These are phyloP conservation scores for Lactarius sp. DNA, from an alignment of 768 basidiomycete species.

Conservation along the genomic window DNA sequence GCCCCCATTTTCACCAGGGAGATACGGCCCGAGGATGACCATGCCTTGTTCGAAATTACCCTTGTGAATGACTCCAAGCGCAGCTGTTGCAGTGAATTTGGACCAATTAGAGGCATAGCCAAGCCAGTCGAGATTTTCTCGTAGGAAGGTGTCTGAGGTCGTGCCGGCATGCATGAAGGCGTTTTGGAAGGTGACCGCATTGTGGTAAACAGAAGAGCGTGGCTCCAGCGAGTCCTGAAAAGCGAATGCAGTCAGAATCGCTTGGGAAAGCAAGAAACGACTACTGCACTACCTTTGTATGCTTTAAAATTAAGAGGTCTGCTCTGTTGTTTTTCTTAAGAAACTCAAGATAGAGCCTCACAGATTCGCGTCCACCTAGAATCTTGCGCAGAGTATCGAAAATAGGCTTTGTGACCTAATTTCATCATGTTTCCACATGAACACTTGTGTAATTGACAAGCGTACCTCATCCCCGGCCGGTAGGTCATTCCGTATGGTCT, in stretches of 20 bases:
- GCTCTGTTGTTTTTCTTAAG: constrained; percentile 90
- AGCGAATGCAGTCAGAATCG: constrained; percentile 29
- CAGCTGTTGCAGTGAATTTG: constrained; percentile 96
- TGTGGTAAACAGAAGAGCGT: constrained; percentile 95
- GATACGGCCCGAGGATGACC: constrained; percentile 89
- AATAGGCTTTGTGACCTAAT: constrained; percentile 52
- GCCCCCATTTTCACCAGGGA: constrained; percentile 66
- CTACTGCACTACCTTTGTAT: constrained; percentile 63
- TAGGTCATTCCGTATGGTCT: constrained; percentile 61
- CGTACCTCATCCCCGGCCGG: constrained; percentile 64
- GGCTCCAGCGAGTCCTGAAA: constrained; percentile 82
- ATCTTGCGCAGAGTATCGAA: constrained; percentile 79
- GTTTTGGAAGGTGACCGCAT: constrained; percentile 92
- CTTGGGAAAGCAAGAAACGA: constrained; percentile 74
- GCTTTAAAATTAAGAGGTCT: constrained; percentile 87
- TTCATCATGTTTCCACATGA: background rate
- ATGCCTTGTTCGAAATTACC: constrained; percentile 93
- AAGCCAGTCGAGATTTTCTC: constrained; percentile 96
- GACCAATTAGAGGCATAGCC: constrained; percentile 96
- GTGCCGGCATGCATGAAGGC: constrained; percentile 99
- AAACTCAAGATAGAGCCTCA: constrained; percentile 93
- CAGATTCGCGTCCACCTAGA: constrained; percentile 85
- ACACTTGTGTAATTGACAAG: constrained; percentile 7
- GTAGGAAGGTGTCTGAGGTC: constrained; percentile 87
- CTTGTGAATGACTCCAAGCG: constrained; percentile 95